These are phyloP conservation scores for Aspergillus sp. DNA, from an alignment of 2,329 filamentous ascomycete species.

Conservation along the genomic window DNA sequence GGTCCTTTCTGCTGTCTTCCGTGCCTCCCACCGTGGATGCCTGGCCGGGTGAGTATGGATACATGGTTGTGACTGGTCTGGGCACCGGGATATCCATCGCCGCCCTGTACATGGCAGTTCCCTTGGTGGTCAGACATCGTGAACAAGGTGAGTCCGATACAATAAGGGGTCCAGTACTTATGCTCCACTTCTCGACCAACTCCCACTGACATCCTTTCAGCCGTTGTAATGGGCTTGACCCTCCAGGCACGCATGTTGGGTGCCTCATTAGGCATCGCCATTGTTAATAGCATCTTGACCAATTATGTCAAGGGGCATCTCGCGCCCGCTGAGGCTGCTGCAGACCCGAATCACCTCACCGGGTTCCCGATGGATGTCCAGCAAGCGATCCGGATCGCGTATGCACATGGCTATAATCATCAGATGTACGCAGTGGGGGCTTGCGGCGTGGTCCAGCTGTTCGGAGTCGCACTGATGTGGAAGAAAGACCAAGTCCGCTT, in stretches of 20 bases:
- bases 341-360: slow-evolving; percentile 8
- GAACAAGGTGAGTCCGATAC: slow-evolving; percentile 21
- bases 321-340: neutral
- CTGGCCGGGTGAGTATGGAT: slow-evolving; percentile 26
- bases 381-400: slow-evolving; percentile 12
- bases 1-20: slow-evolving; percentile 21
- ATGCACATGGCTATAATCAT: slow-evolving; percentile 20
- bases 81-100: slow-evolving; percentile 18
- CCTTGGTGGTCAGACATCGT: slow-evolving; percentile 16
- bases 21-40: slow-evolving; percentile 16
- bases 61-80: slow-evolving; percentile 18
- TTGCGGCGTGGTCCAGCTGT: slow-evolving; percentile 16
- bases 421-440: slow-evolving; percentile 23
- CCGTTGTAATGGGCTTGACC: slow-evolving; percentile 39
- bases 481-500: slow-evolving; percentile 19
- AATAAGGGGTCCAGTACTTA: neutral
- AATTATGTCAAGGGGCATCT: slow-evolving; percentile 19
- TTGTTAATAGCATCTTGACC: slow-evolving; percentile 31
- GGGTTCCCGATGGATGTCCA: slow-evolving; percentile 9
- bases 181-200: neutral
- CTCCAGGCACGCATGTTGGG: slow-evolving; percentile 45
- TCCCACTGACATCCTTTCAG: neutral
- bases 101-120: slow-evolving; percentile 21
- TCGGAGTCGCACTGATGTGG: slow-evolving; percentile 21
- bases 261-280: slow-evolving; percentile 41